Base-by-base conservation (phyloP, 495 filamentous ascomycete genomes). In the Zalerion maritima region DNA sequence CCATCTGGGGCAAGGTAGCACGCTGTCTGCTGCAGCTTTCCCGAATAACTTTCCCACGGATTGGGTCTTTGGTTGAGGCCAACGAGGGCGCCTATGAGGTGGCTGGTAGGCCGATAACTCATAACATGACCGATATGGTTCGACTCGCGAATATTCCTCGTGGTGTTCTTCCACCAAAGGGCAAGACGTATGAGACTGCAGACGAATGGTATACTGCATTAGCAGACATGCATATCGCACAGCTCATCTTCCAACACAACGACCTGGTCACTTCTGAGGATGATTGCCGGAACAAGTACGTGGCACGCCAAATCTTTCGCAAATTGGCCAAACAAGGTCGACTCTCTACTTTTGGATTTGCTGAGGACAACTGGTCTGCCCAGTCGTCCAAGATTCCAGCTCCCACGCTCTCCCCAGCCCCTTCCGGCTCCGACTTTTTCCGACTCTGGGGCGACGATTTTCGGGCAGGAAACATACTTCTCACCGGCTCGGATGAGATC, bases 171-270 rank as follows among this genome's bases (percentile, higher is more conserved):
- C 32, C 29, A 10, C 34, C 21, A 0, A 58, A 70, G 37, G 37
- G 29, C 28, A 37, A 29, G 21, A 47, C 42, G 5, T 54, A 45
- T 24, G 10, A 13, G 10, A 57, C 41, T 20, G 46, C 53, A 0
- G 41, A 45, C 15, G 54, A 51, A 12, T 63, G 57, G 43, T 60
- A 62, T 32, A 34, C 40, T 8, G 50, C 47, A 18, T 38, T 65
- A 23, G 50, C 55, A 3, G 42, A 54, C 5, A 49, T 60, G 45
- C 58, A 66, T 25, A 23, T 55, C 29, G 42, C 33, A 26, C 49
- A 57, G 29, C 51, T 65, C 2, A 18, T 42, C 3, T 47, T 50
- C 29, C 58, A 62, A 38, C 54, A 52, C 18, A 60, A 62, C 33
- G 52, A 56, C 30, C 34, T 52, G 9, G 43, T 47, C 40, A 12